Evolutionary conservation across 352 stramenopile genomes (phyloP).

Genomic region (Phytophthora hibernalis): DNA sequence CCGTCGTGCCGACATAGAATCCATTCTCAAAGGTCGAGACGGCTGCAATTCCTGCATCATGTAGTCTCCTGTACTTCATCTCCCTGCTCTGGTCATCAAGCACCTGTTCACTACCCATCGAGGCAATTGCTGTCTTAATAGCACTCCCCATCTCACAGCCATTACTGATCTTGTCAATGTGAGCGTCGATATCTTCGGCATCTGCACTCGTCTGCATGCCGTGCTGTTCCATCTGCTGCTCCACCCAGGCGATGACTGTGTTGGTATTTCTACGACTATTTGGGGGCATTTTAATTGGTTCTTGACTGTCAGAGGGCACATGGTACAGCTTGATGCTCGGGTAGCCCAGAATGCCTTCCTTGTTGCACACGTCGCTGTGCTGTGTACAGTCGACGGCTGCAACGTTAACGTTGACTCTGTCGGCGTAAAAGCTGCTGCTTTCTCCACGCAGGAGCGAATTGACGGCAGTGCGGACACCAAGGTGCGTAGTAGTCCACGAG

Average conservation of each 20-base stretch:
- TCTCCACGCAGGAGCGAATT: slow-evolving; percentile 80
- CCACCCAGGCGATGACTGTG: slow-evolving; percentile 74
- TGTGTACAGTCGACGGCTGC: slow-evolving; percentile 81
- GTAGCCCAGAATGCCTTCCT: slow-evolving; percentile 71
- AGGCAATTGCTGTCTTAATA: slow-evolving; percentile 15
- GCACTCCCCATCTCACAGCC: slow-evolving; percentile 44
- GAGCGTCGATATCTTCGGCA: slow-evolving; percentile 56
- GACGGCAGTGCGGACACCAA: slow-evolving; percentile 80
- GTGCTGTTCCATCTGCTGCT: slow-evolving; percentile 53
- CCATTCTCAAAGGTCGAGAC: slow-evolving; percentile 77
- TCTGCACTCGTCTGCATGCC: slow-evolving; percentile 59
- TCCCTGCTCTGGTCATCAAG: slow-evolving; percentile 45
- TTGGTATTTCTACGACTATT: slow-evolving; percentile 56
- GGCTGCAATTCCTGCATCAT: slow-evolving; percentile 67
- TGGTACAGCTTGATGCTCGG: slow-evolving; percentile 78
- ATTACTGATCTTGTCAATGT: slow-evolving; percentile 59
- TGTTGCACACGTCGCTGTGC: slow-evolving; percentile 59
- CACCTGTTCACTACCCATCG: slow-evolving; percentile 21
- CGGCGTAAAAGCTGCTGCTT: slow-evolving; percentile 68
- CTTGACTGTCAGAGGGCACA: slow-evolving; percentile 42
- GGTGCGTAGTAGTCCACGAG: slow-evolving; percentile 86
- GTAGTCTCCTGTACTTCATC: slow-evolving; percentile 73
- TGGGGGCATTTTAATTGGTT: slow-evolving; percentile 45
- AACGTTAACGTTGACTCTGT: slow-evolving; percentile 59
- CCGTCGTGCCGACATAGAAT: slow-evolving; percentile 71